Evolutionary conservation across 768 basidiomycete species (phyloP).

Genomic region (Mycena albidolilacea): DNA sequence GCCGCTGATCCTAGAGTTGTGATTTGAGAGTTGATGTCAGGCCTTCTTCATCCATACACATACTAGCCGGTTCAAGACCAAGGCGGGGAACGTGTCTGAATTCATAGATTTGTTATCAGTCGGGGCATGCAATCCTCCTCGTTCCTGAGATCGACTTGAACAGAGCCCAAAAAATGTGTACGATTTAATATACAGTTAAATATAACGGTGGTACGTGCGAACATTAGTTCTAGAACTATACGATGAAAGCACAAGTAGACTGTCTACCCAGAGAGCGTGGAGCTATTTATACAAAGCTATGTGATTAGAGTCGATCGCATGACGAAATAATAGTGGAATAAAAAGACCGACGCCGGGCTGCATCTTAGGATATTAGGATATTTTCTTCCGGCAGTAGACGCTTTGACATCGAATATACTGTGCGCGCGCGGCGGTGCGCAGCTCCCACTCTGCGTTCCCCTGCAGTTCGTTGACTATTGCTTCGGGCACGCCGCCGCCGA

Average conservation of each 20-base stretch:
- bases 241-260: conserved; percentile 31
- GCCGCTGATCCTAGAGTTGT: conserved; percentile 9
- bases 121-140: no score
- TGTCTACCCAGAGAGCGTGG: conserved; percentile 33
- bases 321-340: conserved; percentile 35
- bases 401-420: conserved; percentile 72
- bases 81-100: no score
- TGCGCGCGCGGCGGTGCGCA: conserved; percentile 60
- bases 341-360: conserved; percentile 25
- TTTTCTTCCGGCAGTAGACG: conserved; percentile 71
- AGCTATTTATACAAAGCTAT: conserved; percentile 37
- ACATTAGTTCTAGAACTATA: conserved; percentile 26
- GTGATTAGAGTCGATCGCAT: conserved; percentile 30
- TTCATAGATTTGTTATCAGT: no score
- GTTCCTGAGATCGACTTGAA: neutral
- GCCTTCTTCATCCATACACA: no score
- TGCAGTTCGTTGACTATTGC: conserved; percentile 69
- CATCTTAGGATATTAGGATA: neutral
- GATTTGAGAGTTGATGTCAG: no score
- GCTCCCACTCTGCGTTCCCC: conserved; percentile 64
- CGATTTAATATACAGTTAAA: conserved; percentile 26
- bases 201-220: conserved; percentile 17
- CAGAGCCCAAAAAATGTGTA: neutral
- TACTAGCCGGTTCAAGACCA: no score
- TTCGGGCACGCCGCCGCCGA: conserved; percentile 73